Base-by-base conservation (phyloP, 495 filamentous ascomycete genomes). In the Podospora sp. region DNA sequence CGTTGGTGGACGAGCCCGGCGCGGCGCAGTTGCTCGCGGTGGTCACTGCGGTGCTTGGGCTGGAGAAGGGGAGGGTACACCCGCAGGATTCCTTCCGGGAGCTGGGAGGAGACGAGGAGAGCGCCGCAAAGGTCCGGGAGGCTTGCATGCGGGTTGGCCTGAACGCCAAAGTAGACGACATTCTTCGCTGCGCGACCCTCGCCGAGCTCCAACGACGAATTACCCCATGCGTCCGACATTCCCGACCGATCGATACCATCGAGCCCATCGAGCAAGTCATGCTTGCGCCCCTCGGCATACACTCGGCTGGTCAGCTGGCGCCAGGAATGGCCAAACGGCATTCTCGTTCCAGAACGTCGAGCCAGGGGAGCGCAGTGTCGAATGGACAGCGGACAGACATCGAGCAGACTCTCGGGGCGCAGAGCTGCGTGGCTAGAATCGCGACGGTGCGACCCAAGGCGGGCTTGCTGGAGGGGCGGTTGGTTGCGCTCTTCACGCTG, bases 391-490 rank as follows among this genome's bases (percentile, higher is more conserved):
- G 63, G 36, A 75, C 74, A 20, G 75, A 75, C 4, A 69, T 75
- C 14, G 77, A 79, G 66, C 60, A 68, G 55, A 69, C 72, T 4
- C 63, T 79, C 0, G 68, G 70, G 21, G 35, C 26, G 20, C 70
- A 72, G 14, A 71, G 67, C 9, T 68, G 73, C 22, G 69, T 82
- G 18, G 75, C 72, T 22, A 73, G 74, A 62, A 76, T 81, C 35
- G 75, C 77, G 35, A 73, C 80, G 6, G 71, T 82, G 9, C 77
- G 76, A 36, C 81, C 81, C 24, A 83, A 80, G 66, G 81, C 81
- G 8, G 81, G 81, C 14, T 70, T 79, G 20, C 78, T 84, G 22
- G 81, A 84, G 61, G 80, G 77, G 7, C 78, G 77, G 63, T 71
- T 81, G 24, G 76, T 83, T 24, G 80, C 78, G 21, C 70, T 84